Base-by-base conservation (phyloP, 495 filamentous ascomycete species). In the Aspergillus egyptiacus region DNA sequence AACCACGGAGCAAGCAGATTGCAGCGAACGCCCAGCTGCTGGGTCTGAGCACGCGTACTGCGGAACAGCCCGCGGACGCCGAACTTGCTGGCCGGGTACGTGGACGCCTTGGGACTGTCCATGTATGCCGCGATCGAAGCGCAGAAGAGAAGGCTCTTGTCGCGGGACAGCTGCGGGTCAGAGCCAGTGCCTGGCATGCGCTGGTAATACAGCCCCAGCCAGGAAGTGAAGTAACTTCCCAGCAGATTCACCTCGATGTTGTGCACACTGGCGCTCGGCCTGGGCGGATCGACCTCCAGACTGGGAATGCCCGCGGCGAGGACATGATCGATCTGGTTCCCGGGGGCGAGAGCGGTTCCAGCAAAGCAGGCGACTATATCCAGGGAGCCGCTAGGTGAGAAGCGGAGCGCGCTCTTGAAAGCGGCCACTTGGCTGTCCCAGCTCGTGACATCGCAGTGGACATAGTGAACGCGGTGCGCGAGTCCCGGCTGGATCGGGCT, bases 211-310 rank as follows among this genome's bases (percentile, higher is more conserved):
- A 38, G 8, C 11, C 17, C 35, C 17, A 38, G 35, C 35, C 35
- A 38, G 18, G 35, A 38, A n/a, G 35, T 38, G 18, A 9, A 38
- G 35, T 38, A 38, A n/a, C 35, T 38, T 20, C 35, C 35, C 5
- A 38, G 4, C 35, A 38, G 35, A 23, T 38, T 38, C 5, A 38
- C 35, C 35, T 38, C 35, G 18, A 38, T 38, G n/a, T 38, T 38
- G 18, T 19, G 35, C 18, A 38, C n/a, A 18, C 18, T n/a, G n/a
- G n/a, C n/a, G n/a, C n/a, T 38, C 35, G 35, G 35, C 11, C 7
- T 13, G 18, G 35, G 35, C 2, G 35, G 35, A 23, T 38, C 35
- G 4, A 5, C 20, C 2, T 38, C 17, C 4, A 38, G 17, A 18
- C 18, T 20, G 18, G 35, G 35, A 1, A 23, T 4, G 2, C 35